Percentiles rank a stretch among this genome's conserved stretches.
Evolutionary conservation across 441 rosid species (phyloP).

Genomic region (Adansonia rubrostipa): DNA sequence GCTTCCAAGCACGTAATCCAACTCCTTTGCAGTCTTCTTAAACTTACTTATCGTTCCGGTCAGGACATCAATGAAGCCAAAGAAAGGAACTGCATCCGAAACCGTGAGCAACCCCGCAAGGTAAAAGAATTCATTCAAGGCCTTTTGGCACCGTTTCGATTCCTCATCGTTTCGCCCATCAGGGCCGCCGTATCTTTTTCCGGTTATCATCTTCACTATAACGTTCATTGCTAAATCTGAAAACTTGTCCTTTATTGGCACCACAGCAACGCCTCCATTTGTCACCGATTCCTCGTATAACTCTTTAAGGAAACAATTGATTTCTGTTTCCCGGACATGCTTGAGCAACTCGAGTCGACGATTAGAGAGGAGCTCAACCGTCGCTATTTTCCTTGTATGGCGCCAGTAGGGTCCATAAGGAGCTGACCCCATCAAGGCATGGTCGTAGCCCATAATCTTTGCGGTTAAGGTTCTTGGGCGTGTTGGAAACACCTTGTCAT

Average conservation of each 20-base stretch:
- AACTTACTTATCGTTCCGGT: conserved; percentile 31
- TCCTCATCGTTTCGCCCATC: conserved; percentile 22
- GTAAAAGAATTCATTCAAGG: conserved; percentile 28
- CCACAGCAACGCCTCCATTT: conserved; percentile 25
- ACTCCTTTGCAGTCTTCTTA: conserved; percentile 39
- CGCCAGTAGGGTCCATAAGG: conserved; percentile 57
- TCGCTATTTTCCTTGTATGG: conserved; percentile 42
- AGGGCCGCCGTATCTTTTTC: conserved; percentile 35
- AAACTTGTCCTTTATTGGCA: conserved; percentile 41
- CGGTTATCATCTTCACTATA: conserved; percentile 37
- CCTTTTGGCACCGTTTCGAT: conserved; percentile 30
- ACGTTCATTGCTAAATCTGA: conserved; percentile 38
- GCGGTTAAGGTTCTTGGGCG: conserved; percentile 41
- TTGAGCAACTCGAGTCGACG: conserved; percentile 42
- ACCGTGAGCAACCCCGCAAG: conserved; percentile 33
- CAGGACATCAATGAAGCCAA: conserved; percentile 46
- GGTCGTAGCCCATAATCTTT: conserved; percentile 43
- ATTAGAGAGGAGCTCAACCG: conserved; percentile 45
- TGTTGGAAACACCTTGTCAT: conserved; percentile 42
- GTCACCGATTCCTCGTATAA: conserved; percentile 28
- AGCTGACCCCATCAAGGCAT: conserved; percentile 41
- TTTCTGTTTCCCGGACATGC: conserved; percentile 38
- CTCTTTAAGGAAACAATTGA: conserved; percentile 25
- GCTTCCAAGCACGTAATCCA: conserved; percentile 36
- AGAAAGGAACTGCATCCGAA: conserved; percentile 40